Evolutionary conservation across 2,329 filamentous ascomycete genomes (phyloP), one percentile per base, ranked within the genome.

Genomic region (Trichocomaceae sp.): DNA sequence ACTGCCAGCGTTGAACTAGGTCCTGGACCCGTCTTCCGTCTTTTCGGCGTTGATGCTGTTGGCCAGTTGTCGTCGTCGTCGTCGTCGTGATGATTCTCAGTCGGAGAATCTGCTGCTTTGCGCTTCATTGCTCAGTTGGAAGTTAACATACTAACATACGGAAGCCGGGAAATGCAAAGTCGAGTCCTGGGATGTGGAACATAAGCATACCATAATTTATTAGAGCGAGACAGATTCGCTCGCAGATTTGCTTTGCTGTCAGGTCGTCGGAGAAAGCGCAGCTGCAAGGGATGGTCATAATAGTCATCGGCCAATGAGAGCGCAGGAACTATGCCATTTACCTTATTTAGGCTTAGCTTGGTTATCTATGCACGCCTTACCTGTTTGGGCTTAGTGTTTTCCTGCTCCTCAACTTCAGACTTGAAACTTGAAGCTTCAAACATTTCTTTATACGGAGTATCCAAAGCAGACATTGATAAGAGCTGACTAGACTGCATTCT

Each of bases 11-110:
- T 13, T 13, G 20, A n/a, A 26, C 41, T 22, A 5, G 37, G 55
- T 9, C 50, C 47, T 29, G 50, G 55, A 1, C 60, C 59, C 6
- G 61, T 70, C 52, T 66, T 65, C 51, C 65, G 66, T 60, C 72
- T 70, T 59, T 71, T 73, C 3, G 73, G 72, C 29, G 72, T 74
- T 45, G 68, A 69, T 50, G 66, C 64, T 49, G 63, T 60, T 57
- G 65, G 64, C 47, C 66, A 63, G 33, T 29, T 9, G 26, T 29
- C 26, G 26, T 29, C 26, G 26, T 67, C 55, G 19, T 55, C 64
- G 51, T 71, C 61, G 46, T n/a, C n/a, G n/a, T n/a, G n/a, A n/a
- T 62, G 62, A 29, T 52, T 45, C 45, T 62, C 63, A 17, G 52
- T 47, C 19, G 56, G 41, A 52, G 67, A 64, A 59, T 70, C 66